Conservation (phyloP, 1,139 yeast genomes). For the Candida tetrigidarum region DNA sequence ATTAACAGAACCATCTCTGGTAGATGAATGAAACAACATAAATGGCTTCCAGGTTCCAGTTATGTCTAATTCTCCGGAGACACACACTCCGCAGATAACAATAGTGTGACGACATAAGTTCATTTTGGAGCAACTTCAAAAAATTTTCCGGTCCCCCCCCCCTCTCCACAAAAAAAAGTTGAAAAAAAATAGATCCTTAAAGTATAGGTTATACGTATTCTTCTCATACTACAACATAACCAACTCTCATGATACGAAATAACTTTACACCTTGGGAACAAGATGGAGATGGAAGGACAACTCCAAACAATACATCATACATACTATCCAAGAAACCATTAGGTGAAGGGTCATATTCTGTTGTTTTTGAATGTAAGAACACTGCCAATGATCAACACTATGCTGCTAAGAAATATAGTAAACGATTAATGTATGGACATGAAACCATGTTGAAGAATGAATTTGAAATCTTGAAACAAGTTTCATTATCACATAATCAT, state of each 20-base stretch:
- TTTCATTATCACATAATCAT: conserved; percentile 47
- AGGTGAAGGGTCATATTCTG: conserved; percentile 45
- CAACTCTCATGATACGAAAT: neutral
- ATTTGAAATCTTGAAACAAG: conserved; percentile 54
- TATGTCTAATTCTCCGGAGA: neutral
- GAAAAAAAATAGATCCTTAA: no score
- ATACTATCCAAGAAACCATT: conserved; percentile 32
- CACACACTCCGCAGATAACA: neutral
- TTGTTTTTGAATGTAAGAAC: conserved; percentile 43
- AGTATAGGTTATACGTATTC: no score
- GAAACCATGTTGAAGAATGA: conserved; percentile 54
- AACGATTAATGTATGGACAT: conserved; percentile 37
- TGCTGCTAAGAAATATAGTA: conserved; percentile 43
- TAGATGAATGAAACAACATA: no score
- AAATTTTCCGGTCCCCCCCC: no score
- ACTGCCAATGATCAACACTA: conserved; percentile 35
- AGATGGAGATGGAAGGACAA: conserved; percentile 1
- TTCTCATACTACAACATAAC: no score
- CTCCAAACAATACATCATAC: conserved; percentile 44
- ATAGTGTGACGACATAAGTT: conserved; percentile 3
- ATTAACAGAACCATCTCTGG: neutral
- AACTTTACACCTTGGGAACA: conserved; percentile 10
- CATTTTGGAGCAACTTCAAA: conserved; percentile 3
- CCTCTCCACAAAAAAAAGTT: no score
- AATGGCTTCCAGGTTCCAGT: no score